phyloP scores from a whole-genome alignment of 73 alveolate genomes.

The Blepharisma japonicum region DNA sequence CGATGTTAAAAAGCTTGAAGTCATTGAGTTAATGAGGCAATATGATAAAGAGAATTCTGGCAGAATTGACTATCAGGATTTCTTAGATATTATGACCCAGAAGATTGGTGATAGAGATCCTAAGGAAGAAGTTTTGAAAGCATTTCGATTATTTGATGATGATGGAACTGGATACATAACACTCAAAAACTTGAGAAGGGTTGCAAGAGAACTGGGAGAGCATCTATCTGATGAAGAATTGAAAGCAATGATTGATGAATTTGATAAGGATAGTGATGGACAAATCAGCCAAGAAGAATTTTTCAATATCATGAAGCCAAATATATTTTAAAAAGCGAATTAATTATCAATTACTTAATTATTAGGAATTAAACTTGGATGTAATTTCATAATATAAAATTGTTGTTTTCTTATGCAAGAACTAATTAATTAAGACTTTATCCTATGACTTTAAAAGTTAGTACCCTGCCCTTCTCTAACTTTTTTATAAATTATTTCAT shows the following conservation, averaged over 20 bases:
- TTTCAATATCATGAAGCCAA: slow-evolving; percentile 93
- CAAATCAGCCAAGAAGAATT: slow-evolving; percentile 89
- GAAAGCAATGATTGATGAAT: slow-evolving; percentile 98
- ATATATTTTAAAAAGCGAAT: no score
- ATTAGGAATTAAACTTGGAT: no score
- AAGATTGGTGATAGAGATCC: slow-evolving; percentile 94
- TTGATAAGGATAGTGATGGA: slow-evolving; percentile 72
- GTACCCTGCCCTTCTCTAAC: no score
- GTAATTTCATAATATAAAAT: no score
- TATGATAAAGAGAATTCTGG: slow-evolving; percentile 85
- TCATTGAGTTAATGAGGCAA: slow-evolving; percentile 79
- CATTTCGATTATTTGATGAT: slow-evolving; percentile 95
- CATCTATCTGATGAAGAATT: slow-evolving; percentile 96
- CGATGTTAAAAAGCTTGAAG: slow-evolving; percentile 87
- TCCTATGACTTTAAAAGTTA: no score
- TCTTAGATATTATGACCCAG: slow-evolving; percentile 88
- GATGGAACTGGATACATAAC: slow-evolving; percentile 92
- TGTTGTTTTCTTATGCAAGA: no score
- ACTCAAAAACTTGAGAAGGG: slow-evolving; percentile 92
- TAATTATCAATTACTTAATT: no score
- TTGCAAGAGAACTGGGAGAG: slow-evolving; percentile 98
- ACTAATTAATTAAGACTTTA: no score
- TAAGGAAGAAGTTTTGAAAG: slow-evolving; percentile 90
- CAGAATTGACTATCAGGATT: slow-evolving; percentile 77
- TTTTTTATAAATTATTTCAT: no score